phyloP scores from a whole-genome alignment of 306 rosid genomes.

The Cucurbita ficifolia region DNA sequence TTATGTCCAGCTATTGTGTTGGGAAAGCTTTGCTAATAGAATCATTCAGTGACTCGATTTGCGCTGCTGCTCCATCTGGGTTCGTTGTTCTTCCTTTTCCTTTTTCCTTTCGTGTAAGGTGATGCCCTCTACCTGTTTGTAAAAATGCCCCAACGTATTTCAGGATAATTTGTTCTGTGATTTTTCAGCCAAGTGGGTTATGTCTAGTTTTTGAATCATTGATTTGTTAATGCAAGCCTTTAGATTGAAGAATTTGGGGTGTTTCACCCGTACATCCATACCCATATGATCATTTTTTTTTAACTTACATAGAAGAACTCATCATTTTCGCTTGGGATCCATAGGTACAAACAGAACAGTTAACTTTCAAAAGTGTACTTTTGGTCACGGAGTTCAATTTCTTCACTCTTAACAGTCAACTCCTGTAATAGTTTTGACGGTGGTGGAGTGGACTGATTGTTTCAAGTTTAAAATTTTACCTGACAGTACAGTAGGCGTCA shows the following conservation, averaged over 20 bases:
- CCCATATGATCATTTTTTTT: background rate
- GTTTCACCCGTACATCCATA: background rate
- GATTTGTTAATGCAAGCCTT: background rate
- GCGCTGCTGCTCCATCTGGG: background rate
- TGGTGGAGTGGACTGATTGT: background rate
- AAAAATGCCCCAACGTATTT: background rate
- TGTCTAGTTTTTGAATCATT: background rate
- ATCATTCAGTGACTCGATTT: background rate
- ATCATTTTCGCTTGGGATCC: background rate
- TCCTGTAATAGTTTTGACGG: background rate
- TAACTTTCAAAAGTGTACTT: background rate
- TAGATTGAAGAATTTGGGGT: background rate
- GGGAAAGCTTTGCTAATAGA: background rate
- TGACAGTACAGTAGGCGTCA: slow-evolving; percentile 1
- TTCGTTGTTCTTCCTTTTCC: background rate
- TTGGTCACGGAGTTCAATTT: background rate
- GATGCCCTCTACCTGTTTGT: background rate
- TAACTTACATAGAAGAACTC: background rate
- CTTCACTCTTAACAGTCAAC: background rate
- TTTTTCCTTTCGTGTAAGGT: background rate
- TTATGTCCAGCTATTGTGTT: background rate
- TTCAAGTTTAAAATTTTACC: background rate
- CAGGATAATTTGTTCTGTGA: background rate
- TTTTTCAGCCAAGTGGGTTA: background rate
- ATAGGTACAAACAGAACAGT: background rate